Percentiles rank a stretch among this genome's conserved stretches.
Conservation (phyloP, 441 rosid species). For the Dalechampia spathulata region DNA sequence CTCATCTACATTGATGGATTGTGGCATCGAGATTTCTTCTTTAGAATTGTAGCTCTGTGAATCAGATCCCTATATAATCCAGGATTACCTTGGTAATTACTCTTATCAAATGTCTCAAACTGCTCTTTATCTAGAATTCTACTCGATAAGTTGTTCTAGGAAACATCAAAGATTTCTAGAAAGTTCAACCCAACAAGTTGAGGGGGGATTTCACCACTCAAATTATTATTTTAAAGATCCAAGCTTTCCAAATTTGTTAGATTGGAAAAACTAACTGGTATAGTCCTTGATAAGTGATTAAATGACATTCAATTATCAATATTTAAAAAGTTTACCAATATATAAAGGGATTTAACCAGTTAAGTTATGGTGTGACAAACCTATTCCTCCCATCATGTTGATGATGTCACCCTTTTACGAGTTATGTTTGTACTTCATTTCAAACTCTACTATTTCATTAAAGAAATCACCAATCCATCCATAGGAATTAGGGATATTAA, state of each 20-base stretch:
- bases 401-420: constrained; percentile 6
- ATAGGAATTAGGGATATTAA: too few relatives aligned
- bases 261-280: too few relatives aligned
- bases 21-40: too few relatives aligned
- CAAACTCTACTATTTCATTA: constrained; percentile 8
- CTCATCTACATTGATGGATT: not conserved
- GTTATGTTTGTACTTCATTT: not conserved
- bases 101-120: not conserved
- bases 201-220: constrained; percentile 4
- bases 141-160: too few relatives aligned
- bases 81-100: not conserved
- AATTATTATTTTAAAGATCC: constrained; percentile 12
- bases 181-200: not conserved
- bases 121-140: not conserved
- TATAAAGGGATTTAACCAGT: constrained; percentile 11
- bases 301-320: constrained; percentile 5
- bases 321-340: not conserved
- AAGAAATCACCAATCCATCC: too few relatives aligned
- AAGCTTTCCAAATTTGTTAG: constrained; percentile 12
- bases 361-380: constrained; percentile 8
- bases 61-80: not conserved
- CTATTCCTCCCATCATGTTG: constrained; percentile 1
- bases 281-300: constrained; percentile 8
- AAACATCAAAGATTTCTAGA: too few relatives aligned
- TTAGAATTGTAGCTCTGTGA: not conserved